phyloP scores from a whole-genome alignment of 306 rosid species.

The Gastrolobium bilobum region DNA sequence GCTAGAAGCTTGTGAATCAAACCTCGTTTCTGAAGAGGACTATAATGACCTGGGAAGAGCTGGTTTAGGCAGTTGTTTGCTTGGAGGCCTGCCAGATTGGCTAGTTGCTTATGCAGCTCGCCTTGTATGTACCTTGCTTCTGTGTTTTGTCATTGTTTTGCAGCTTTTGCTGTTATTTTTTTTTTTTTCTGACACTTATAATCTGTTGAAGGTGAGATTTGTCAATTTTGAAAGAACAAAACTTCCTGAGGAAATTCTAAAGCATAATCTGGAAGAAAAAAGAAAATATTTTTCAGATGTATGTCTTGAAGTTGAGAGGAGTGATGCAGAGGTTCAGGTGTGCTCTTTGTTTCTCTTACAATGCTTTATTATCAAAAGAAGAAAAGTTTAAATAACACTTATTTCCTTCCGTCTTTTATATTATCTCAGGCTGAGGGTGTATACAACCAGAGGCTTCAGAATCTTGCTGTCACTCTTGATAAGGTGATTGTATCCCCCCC shows the following conservation, averaged over 20 bases:
- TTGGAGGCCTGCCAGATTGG: conserved; percentile 98
- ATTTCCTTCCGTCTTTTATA: conserved; percentile 28
- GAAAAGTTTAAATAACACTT: conserved; percentile 7
- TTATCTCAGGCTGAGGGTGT: conserved; percentile 95
- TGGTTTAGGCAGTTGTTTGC: conserved; percentile 98
- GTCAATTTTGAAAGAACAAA: conserved; percentile 89
- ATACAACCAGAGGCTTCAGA: conserved; percentile 98
- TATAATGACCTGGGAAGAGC: conserved; percentile 91
- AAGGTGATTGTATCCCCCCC: conserved; percentile 65
- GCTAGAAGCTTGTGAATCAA: conserved; percentile 93
- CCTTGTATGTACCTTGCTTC: conserved; percentile 66
- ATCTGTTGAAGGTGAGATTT: conserved; percentile 83
- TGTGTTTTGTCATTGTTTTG: conserved; percentile 38
- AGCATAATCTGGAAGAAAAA: conserved; percentile 88
- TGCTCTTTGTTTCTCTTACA: conserved; percentile 33
- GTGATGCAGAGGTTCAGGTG: conserved; percentile 98
- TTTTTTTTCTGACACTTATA: neutral
- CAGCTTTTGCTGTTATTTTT: conserved; percentile 1
- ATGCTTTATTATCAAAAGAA: neutral
- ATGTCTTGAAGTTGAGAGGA: conserved; percentile 89
- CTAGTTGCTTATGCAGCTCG: conserved; percentile 96
- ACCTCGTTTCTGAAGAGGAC: conserved; percentile 90
- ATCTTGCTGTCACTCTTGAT: conserved; percentile 98
- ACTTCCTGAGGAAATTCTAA: conserved; percentile 91
- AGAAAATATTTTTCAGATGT: conserved; percentile 91